phyloP scores from a whole-genome alignment of 345 rosid species.

The Salix arbutifolia region DNA sequence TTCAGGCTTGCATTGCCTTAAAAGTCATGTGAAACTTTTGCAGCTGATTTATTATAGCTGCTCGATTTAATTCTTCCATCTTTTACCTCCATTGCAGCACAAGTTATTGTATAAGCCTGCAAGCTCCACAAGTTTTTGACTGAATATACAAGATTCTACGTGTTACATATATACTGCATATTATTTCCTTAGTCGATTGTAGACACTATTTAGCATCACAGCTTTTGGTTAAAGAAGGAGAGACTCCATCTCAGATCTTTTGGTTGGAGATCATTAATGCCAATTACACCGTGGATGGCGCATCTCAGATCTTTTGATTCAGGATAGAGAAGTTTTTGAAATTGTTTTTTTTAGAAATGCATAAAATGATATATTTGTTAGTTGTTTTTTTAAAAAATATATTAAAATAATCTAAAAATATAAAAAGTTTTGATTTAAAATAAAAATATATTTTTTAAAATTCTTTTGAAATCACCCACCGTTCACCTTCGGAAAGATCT shows the following conservation, averaged over 20 bases:
- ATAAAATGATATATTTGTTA: too few species aligned
- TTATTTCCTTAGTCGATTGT: background rate
- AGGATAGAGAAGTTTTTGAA: too few species aligned
- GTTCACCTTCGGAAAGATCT: background rate
- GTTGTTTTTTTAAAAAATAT: too few species aligned
- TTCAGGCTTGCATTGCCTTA: slow-evolving; percentile 10
- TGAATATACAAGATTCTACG: slow-evolving; percentile 6
- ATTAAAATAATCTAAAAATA: too few species aligned
- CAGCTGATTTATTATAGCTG: slow-evolving; percentile 37
- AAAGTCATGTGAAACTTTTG: slow-evolving; percentile 17
- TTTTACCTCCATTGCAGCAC: slow-evolving; percentile 2
- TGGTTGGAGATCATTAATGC: too few species aligned
- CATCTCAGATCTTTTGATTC: too few species aligned
- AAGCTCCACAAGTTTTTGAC: slow-evolving; percentile 5
- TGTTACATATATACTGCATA: background rate
- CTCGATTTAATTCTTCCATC: slow-evolving; percentile 11
- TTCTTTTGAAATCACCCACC: too few species aligned
- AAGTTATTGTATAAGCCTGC: slow-evolving; percentile 20
- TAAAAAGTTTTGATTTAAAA: too few species aligned
- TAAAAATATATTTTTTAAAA: too few species aligned
- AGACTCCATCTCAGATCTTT: too few species aligned
- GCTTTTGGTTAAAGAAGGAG: background rate
- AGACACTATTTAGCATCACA: background rate
- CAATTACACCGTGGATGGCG: too few species aligned
- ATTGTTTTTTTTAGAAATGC: too few species aligned